A percentile compares a stretch with the other conserved stretches of the same genome.
phyloP scores from a whole-genome alignment of 2,329 filamentous ascomycete genomes.

The Allantophomopsis cytisporea region DNA sequence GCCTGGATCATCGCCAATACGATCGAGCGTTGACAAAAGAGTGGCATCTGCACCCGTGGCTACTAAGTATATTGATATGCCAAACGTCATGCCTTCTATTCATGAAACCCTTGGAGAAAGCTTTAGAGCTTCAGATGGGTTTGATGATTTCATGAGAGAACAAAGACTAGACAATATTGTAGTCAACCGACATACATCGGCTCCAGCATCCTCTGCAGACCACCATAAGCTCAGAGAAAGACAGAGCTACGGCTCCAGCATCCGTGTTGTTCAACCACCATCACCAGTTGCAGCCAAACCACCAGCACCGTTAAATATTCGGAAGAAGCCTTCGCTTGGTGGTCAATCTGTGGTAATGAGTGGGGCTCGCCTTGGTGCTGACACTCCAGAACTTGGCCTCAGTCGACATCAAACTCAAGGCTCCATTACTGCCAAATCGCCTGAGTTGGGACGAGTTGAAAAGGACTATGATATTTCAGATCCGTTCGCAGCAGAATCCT shows the following conservation, averaged over 20 bases:
- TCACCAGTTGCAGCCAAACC: slow-evolving; percentile 14
- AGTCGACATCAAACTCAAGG: slow-evolving; percentile 10
- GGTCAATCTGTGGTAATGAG: slow-evolving; percentile 6
- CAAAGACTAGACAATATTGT: slow-evolving; percentile 6
- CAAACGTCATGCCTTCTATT: slow-evolving; percentile 13
- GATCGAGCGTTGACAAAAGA: slow-evolving; percentile 19
- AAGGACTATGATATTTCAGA: slow-evolving; percentile 8
- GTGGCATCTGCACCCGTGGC: slow-evolving; percentile 29
- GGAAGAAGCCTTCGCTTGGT: slow-evolving; percentile 15
- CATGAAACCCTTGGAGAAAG: slow-evolving; percentile 12
- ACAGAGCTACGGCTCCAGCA: slow-evolving; percentile 7
- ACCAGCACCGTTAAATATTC: slow-evolving; percentile 17
- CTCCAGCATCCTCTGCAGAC: slow-evolving; percentile 12
- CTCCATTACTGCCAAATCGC: slow-evolving; percentile 1
- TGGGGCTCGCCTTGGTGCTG: slow-evolving; percentile 1
- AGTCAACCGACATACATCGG: slow-evolving; percentile 14
- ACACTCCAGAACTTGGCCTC: slow-evolving; percentile 3
- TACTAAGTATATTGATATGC: slow-evolving; percentile 2
- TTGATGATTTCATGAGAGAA: slow-evolving; percentile 3
- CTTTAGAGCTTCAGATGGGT: slow-evolving; percentile 7
- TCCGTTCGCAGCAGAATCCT: slow-evolving; percentile 8
- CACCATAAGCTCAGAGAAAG: background rate
- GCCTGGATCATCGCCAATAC: slow-evolving; percentile 13
- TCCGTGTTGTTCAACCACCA: slow-evolving; percentile 14
- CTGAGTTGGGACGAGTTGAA: slow-evolving; percentile 9